Conservation (phyloP, 1,139 yeast species). For the Candida glucosophila region DNA sequence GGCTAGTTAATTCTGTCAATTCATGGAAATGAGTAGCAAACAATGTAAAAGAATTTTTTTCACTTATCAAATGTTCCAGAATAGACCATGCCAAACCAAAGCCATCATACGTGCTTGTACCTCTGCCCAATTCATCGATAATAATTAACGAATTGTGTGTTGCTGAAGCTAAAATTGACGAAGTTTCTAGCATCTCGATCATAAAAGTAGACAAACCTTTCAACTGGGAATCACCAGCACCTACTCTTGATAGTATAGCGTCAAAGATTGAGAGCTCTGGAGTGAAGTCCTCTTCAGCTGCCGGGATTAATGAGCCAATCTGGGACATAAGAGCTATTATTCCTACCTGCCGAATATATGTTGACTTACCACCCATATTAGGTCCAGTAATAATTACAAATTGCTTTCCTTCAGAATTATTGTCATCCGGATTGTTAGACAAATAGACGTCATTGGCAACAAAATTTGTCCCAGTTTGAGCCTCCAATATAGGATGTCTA, state of each 20-base stretch:
- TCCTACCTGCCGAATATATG: slow-evolving; percentile 88
- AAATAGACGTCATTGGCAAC: slow-evolving; percentile 78
- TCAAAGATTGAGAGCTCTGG: slow-evolving; percentile 82
- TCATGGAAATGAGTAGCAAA: slow-evolving; percentile 99
- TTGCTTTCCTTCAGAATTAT: slow-evolving; percentile 33
- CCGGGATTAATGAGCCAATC: slow-evolving; percentile 86
- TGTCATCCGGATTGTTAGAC: slow-evolving; percentile 14
- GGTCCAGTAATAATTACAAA: slow-evolving; percentile 92
- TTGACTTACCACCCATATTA: slow-evolving; percentile 97
- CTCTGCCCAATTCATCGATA: slow-evolving; percentile 93
- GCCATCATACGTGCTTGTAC: slow-evolving; percentile 95
- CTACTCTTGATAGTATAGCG: slow-evolving; percentile 92
- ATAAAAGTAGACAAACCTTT: slow-evolving; percentile 95
- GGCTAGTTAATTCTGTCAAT: slow-evolving; percentile 66
- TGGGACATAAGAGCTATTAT: slow-evolving; percentile 86
- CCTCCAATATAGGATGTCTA: slow-evolving; percentile 90
- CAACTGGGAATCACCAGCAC: slow-evolving; percentile 95
- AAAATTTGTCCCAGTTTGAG: slow-evolving; percentile 79
- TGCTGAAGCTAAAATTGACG: slow-evolving; percentile 83
- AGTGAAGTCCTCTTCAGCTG: slow-evolving; percentile 22
- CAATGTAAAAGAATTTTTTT: slow-evolving; percentile 68
- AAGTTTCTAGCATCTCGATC: slow-evolving; percentile 97
- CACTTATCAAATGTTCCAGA: slow-evolving; percentile 69
- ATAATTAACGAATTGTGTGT: slow-evolving; percentile 77
- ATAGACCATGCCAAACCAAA: slow-evolving; percentile 97